Evolutionary conservation across 305 asterid species (phyloP), one percentile per base, ranked within the genome.

Genomic region (Fraxinus paxiana): DNA sequence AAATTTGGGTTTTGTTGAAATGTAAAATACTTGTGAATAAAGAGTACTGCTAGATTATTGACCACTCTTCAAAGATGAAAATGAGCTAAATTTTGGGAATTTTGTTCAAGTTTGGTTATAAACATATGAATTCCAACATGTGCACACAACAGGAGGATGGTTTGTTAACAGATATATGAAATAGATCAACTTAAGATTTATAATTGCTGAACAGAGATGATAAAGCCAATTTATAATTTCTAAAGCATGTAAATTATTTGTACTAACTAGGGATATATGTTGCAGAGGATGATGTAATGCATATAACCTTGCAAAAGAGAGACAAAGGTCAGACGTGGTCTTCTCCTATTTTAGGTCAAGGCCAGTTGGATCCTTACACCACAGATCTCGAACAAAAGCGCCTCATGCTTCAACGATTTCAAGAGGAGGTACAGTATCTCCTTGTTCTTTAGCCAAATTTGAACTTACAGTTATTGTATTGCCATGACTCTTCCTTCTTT

Each of bases 401-500:
- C 48, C 98, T 96, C 84, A 96, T 96, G 98, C 96, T 94, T 80
- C 97, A 96, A 88, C 90, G 99, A 77, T 96, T 96, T 88, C 99
- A 96, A 79, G 98, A 94, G 82, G 99, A 92, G 99, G 99, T 96
- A 83, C 63, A 33, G 24, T 10, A 59, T 81, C 31, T 34, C 73
- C 73, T 51, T 35, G 77, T 84, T 75, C 77, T 78, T 78, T 51
- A 67, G 65, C 85, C 3, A 75, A 63, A 63, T 22, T 63, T 77
- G 76, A 61, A 37, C 24, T 63, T 8, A 24, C 63, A 17, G 15
- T 70, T 34, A 65, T 26, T 78, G 65, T 78, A 46, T 22, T 73
- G 65, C 51, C 65, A 28, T 20, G 18, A 77, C 59, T 17, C 30
- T 22, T 77, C 26, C n/a, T 77, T 65, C 34, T 35, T 17, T 74